These are phyloP conservation scores for Tolypocladium guangdongense DNA, from an alignment of 2,329 filamentous ascomycete genomes.

Conservation along the genomic window DNA sequence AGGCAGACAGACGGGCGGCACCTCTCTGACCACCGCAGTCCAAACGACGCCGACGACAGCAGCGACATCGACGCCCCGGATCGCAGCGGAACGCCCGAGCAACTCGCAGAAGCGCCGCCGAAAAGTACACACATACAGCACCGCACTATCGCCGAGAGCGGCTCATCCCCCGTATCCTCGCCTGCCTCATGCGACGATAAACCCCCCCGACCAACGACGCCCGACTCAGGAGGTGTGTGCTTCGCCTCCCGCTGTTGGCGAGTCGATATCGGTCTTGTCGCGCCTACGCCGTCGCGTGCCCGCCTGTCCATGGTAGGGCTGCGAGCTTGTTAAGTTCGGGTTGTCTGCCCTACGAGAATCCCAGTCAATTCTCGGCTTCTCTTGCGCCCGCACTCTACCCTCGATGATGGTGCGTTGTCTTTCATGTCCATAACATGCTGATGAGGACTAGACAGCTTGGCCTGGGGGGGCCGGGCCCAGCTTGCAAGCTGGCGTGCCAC, in stretches of 20 bases:
- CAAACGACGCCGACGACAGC: neutral
- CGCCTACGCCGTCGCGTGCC: conserved; percentile 14
- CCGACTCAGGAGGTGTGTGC: conserved; percentile 21
- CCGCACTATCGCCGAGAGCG: neutral
- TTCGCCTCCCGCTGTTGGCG: conserved; percentile 14
- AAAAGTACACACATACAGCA: neutral
- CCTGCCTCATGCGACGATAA: conserved; percentile 21
- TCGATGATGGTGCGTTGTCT: conserved; percentile 38
- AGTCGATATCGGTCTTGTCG: conserved; percentile 9
- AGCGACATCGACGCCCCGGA: neutral
- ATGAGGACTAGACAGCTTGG: neutral
- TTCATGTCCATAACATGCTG: neutral
- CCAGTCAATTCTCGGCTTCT: conserved; percentile 21
- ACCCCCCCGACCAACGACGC: conserved; percentile 11
- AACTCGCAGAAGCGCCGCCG: neutral
- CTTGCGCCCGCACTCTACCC: conserved; percentile 23
- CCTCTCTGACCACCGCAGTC: conserved; percentile 1
- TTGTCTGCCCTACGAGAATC: conserved; percentile 13
- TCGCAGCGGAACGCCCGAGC: neutral
- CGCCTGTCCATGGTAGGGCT: conserved; percentile 17
- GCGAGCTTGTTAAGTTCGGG: conserved; percentile 10
- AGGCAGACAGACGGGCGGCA: neutral
- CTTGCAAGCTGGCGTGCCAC: neutral
- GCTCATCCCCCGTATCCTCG: neutral
- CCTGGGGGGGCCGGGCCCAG: too few relatives aligned